Conservation (phyloP, 805 yeast species). For the Kuraishia ogatae region DNA sequence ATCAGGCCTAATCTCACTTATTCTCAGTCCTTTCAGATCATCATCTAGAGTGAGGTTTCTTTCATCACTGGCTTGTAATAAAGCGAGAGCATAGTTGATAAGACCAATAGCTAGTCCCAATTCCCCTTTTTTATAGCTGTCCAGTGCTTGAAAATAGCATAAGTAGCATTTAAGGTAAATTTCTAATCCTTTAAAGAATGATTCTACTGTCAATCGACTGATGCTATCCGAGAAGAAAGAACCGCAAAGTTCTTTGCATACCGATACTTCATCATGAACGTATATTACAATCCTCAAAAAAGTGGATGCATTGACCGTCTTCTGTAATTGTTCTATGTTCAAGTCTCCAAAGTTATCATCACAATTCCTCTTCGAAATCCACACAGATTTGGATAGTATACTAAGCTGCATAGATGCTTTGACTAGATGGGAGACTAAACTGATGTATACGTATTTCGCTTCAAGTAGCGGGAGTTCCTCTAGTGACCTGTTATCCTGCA, state of each 20-base stretch:
- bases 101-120: conserved; percentile 18
- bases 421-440: not conserved
- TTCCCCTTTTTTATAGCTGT: conserved; percentile 14
- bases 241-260: not conserved
- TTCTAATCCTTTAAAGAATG: not conserved
- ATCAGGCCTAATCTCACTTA: not conserved
- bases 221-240: not conserved
- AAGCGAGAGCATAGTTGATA: conserved; percentile 15
- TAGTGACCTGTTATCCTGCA: not conserved
- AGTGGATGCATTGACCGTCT: not conserved
- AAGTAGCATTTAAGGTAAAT: not conserved
- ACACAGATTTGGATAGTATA: not conserved
- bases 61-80: conserved; percentile 9
- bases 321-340: not conserved
- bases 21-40: not conserved
- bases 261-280: not conserved
- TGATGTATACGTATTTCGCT: not conserved
- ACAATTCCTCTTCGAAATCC: not conserved
- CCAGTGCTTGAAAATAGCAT: conserved; percentile 17
- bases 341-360: conserved; percentile 1
- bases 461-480: not conserved
- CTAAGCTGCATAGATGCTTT: conserved; percentile 1
- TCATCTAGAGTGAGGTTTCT: not conserved
- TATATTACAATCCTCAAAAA: conserved; percentile 1
- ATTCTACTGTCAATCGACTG: not conserved